Evolutionary conservation across 805 yeast genomes (phyloP).

Genomic region (Wickerhamiella nectarea): DNA sequence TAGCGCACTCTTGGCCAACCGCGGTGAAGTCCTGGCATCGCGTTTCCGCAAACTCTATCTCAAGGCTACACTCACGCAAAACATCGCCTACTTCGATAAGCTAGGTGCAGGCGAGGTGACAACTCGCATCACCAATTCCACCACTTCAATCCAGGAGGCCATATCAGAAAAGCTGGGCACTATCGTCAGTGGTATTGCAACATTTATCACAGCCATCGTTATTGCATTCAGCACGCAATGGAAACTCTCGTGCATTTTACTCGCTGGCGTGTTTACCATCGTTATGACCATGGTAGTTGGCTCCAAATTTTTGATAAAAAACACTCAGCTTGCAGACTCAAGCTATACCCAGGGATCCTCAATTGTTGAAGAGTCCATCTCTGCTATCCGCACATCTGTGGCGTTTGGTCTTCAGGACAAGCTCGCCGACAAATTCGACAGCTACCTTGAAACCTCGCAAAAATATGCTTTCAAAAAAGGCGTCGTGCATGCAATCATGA

Average conservation of each 20-base stretch:
- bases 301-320: slow-evolving; percentile 24
- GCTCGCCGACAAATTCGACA: slow-evolving; percentile 25
- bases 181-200: slow-evolving; percentile 28
- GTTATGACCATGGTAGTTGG: slow-evolving; percentile 23
- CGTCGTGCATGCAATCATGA: slow-evolving; percentile 24
- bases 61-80: slow-evolving; percentile 28
- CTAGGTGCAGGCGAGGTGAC: slow-evolving; percentile 33
- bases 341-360: slow-evolving; percentile 26
- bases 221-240: slow-evolving; percentile 26
- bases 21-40: slow-evolving; percentile 32
- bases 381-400: slow-evolving; percentile 30
- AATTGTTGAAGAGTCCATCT: slow-evolving; percentile 30
- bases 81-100: slow-evolving; percentile 31
- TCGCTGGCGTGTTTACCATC: slow-evolving; percentile 26
- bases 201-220: slow-evolving; percentile 29
- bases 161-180: slow-evolving; percentile 31
- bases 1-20: slow-evolving; percentile 27
- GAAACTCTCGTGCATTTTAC: slow-evolving; percentile 26
- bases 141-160: slow-evolving; percentile 30
- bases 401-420: slow-evolving; percentile 32
- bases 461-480: slow-evolving; percentile 21
- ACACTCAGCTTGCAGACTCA: slow-evolving; percentile 15
- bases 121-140: slow-evolving; percentile 31
- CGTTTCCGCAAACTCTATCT: slow-evolving; percentile 29
- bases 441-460: slow-evolving; percentile 20